Evolutionary conservation across 2,329 filamentous ascomycete species (phyloP), one percentile per base, ranked within the genome.

Genomic region (Calonectria pseudoreteaudii): DNA sequence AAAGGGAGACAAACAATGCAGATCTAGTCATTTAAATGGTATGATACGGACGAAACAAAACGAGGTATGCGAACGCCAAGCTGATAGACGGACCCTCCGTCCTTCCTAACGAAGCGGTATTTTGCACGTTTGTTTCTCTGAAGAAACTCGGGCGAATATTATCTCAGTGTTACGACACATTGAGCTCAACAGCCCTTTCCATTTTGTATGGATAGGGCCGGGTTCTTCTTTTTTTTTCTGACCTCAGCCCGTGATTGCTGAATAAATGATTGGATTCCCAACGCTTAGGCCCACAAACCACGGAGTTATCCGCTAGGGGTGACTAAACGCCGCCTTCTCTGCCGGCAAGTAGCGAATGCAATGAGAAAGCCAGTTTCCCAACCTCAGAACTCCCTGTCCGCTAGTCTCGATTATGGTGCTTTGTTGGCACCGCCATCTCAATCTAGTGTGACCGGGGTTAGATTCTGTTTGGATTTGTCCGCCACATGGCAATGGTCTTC

Each of bases 401-500:
- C 58, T 72, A 72, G 73, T 66, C 36, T 52, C 38, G 36, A 47
- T 47, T 47, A 47, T 58, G 60, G 50, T 66, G 53, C 72, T 75
- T 71, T 36, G 72, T 50, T 70, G 70, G 65, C 72, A 70, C 49
- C 47, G 67, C 72, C 52, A 69, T 62, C 53, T 60, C 23, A 47
- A 52, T 65, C 52, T 71, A 70, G 68, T 52, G 56, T 71, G 74
- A 68, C 68, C 52, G 34, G 75, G 71, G 58, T 34, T 31, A 36
- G 56, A 34, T 20, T 70, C 5, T 34, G 41, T 50, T 47, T 50
- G 49, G 68, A 67, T 66, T 66, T 66, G 65, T 66, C 50, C 74
- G 74, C 74, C 74, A 77, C 75, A 76, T 77, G 75, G 75, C 75
- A 74, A 64, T 69, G 44, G 62, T 53, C 60, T 31, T 26, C 28